Base-by-base conservation (phyloP, 202 grass and related monocot genomes). In the Cymbopogon flexuosus region DNA sequence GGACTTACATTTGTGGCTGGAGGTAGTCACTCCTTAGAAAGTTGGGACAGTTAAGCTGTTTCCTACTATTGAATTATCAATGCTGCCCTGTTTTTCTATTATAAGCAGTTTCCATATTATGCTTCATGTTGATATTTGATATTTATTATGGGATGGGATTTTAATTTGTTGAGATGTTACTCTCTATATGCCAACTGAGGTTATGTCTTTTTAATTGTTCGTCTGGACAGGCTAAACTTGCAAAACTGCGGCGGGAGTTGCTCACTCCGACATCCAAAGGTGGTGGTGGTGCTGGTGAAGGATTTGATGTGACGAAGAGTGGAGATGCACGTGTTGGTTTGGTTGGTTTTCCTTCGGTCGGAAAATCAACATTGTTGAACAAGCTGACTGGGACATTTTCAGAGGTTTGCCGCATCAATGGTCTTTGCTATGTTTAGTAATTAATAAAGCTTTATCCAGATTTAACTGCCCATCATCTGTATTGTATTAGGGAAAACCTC, bases 291-390 rank as follows among this genome's bases (percentile, higher is more conserved):
- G 88, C 82, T 24, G 96, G 96, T 73, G 96, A 99, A 86, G 96
- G 96, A 72, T 99, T 99, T 42, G 96, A 99, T 84, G 96, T 99
- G 62, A 99, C 92, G 1, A 96, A 99, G 75, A 93, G 92, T 81
- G 96, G 96, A 75, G 96, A 99, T 85, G 86, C 96, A n/a, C 96
- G 96, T 57, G 92, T 98, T 42, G 96, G 96, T 70, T 84, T 98
- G 52, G 96, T 98, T 33, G 96, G 96, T 2, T 98, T 98, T 81
- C 96, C 96, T 34, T 98, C 92, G 2, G 96, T 98, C 46, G 96
- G 96, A 10, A 98, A 98, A 93, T 98, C 96, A 62, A 98, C 96
- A 65, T 77, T 98, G 37, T 59, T 98, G 71, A 98, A 98, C 82
- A 98, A 98, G 79, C 84, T 98, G 22, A 98, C 92, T 0, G 95